A percentile compares a stretch with the other conserved stretches of the same genome.
Conservation (phyloP, 148 eudicot species). For the Chenopodium suecicum region DNA sequence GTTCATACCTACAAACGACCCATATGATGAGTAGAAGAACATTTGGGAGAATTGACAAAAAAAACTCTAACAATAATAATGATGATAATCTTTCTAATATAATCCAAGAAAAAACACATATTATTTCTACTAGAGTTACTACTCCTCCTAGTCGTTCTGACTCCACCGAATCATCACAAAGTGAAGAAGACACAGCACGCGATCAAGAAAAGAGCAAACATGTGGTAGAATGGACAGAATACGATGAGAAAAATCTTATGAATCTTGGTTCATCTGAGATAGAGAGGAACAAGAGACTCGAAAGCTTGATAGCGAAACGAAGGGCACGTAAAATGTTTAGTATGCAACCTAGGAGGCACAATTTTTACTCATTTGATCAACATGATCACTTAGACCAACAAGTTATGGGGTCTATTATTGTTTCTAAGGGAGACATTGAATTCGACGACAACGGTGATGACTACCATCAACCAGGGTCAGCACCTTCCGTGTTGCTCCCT, state of each 20-base stretch:
- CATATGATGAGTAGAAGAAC: conserved; percentile 37
- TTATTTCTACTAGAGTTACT: not conserved
- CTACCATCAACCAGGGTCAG: conserved; percentile 55
- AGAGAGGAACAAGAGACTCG: conserved; percentile 66
- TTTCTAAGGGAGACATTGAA: conserved; percentile 21
- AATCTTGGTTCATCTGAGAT: conserved; percentile 59
- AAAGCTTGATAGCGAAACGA: conserved; percentile 64
- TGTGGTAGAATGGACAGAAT: conserved; percentile 51
- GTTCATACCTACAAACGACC: conserved; percentile 11
- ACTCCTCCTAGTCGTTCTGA: conserved; percentile 13
- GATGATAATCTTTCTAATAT: not conserved
- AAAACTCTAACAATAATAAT: not conserved
- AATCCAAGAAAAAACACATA: conserved; percentile 6
- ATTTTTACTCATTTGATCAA: conserved; percentile 23
- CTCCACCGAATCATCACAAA: conserved; percentile 36
- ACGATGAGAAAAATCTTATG: conserved; percentile 52
- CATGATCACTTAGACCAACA: conserved; percentile 19
- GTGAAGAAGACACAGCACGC: conserved; percentile 39
- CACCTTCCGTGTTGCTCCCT: conserved; percentile 60
- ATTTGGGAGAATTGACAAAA: conserved; percentile 24
- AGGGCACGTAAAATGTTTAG: conserved; percentile 51
- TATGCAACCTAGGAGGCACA: conserved; percentile 43
- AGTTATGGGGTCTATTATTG: conserved; percentile 19
- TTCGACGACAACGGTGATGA: conserved; percentile 2
- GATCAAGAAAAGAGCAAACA: conserved; percentile 37